Base-by-base conservation (phyloP, 1,284 basidiomycete genomes). In the Ceratobasidium sp. region DNA sequence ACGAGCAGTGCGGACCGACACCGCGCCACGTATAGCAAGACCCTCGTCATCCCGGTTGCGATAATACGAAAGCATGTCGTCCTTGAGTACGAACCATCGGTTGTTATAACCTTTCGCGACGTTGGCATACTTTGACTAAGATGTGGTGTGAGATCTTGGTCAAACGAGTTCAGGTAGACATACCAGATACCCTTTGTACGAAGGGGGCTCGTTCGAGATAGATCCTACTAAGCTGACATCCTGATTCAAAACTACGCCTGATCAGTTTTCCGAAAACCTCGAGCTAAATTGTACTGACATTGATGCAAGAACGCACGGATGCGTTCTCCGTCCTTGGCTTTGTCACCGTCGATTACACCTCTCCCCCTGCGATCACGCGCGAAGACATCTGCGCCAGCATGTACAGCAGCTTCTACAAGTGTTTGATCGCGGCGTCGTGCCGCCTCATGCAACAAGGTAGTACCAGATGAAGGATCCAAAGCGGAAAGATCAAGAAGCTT, bases 31-130 rank as follows among this genome's bases (percentile, higher is more conserved):
- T 61, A 91, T 92, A 0, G 95, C 90, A 43, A 96, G 84, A 11
- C 88, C 88, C 82, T 98, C 96, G 78, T 98, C 97, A 76, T 96
- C 95, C 78, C 96, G 94, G 78, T 92, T 91, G 43, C 93, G 92
- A 79, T 95, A 97, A 80, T 97, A 96, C 32, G 92, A 94, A 13
- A 97, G 82, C 41, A 92, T 85, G 5, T 95, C 97, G 74, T 93
- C 89, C 77, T 93, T 90, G 46, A 98, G 86, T 0, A 98, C 95
- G 79, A 98, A 98, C 95, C 96, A 98, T 0, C 97, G 86, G 0
- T 93, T 93, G 77, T 91, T 92, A 82, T 96, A 98, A 0, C 97
- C 96, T 77, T 90, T 89, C 0, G 94, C 94, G 47, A 96, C 90
- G 77, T 96, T 97, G 4, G 92, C 91, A 80, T 95, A 97, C 81